Evolutionary conservation across 2,329 filamentous ascomycete species (phyloP), one percentile per base, ranked within the genome.

Genomic region (Metarhizium brunneum): DNA sequence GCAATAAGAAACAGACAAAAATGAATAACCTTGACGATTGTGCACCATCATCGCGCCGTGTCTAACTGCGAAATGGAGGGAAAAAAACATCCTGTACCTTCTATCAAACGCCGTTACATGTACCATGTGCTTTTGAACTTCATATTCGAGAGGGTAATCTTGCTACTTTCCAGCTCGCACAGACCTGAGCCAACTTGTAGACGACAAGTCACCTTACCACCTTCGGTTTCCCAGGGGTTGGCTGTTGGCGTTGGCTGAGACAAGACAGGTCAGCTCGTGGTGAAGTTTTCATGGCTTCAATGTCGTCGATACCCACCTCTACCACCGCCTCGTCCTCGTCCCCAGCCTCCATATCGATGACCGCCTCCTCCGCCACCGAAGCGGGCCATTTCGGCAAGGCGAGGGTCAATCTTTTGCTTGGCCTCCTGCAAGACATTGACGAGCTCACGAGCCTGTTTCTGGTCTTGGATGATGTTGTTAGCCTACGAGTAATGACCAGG

Each of bases 351-450:
- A 66, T 83, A 86, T 61, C 87, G 81, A 66, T 88, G 84, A 63
- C 87, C 84, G 61, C 87, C 90, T 56, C 90, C 90, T 56, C 90
- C 90, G 60, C 91, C 90, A 63, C 90, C 84, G 70, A 92, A 97
- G 72, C 94, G 88, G 64, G 84, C 86, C 94, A 99, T 97, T 80
- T 99, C 94, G 61, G 86, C 85, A 61, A 99, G 87, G 72, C 91
- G 88, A 69, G 94, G 94, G 68, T 97, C 94, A 73, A 99, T 92
- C 75, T 95, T 87, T 79, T 99, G 94, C 80, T 97, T 97, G 63
- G 94, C 92, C 77, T 99, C 94, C 69, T 86, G 86, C 65, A 99
- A 87, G 66, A 99, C 90, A 66, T 83, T 82, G 65, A 99, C 86
- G 69, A 99, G 86, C 77, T 99, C 94, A 82, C 94, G 92, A 76